Evolutionary conservation across 495 filamentous ascomycete species (phyloP).

Genomic region (Penicillium cosmopolitanum): DNA sequence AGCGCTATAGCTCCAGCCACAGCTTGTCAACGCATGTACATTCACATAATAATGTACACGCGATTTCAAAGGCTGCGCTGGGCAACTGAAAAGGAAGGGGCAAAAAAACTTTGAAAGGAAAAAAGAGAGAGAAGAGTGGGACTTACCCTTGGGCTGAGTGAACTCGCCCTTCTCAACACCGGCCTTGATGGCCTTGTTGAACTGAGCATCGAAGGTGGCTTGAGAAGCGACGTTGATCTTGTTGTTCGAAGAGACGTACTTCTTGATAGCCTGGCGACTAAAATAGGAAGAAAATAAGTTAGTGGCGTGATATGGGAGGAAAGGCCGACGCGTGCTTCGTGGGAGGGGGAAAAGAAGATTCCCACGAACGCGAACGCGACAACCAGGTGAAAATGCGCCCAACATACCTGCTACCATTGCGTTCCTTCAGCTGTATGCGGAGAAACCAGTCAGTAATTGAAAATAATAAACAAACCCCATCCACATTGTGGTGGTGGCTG

Average conservation of each 20-base stretch:
- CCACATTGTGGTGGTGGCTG: constrained; percentile 30
- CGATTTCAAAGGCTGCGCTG: neutral
- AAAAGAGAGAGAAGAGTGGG: constrained; percentile 6
- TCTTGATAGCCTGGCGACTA: constrained; percentile 96
- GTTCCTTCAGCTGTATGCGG: constrained; percentile 63
- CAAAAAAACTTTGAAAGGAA: constrained; percentile 11
- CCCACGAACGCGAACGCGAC: constrained; percentile 7
- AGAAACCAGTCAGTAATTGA: constrained; percentile 39
- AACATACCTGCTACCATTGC: constrained; percentile 65
- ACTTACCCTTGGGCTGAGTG: constrained; percentile 92
- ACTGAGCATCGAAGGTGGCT: constrained; percentile 81
- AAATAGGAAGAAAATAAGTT: constrained; percentile 15
- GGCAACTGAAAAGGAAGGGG: neutral
- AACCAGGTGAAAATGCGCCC: constrained; percentile 18
- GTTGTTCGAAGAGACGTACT: constrained; percentile 97
- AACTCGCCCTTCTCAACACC: constrained; percentile 92
- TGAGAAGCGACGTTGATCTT: constrained; percentile 69
- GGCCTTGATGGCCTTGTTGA: constrained; percentile 89
- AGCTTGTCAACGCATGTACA: neutral
- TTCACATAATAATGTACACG: neutral
- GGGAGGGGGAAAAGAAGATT: constrained; percentile 1
- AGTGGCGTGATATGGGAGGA: constrained; percentile 13
- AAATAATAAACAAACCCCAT: constrained; percentile 15
- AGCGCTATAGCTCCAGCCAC: neutral
- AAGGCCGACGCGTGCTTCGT: constrained; percentile 9